Evolutionary conservation across 345 rosid species (phyloP).

Genomic region (Hibiscus mutabilis): DNA sequence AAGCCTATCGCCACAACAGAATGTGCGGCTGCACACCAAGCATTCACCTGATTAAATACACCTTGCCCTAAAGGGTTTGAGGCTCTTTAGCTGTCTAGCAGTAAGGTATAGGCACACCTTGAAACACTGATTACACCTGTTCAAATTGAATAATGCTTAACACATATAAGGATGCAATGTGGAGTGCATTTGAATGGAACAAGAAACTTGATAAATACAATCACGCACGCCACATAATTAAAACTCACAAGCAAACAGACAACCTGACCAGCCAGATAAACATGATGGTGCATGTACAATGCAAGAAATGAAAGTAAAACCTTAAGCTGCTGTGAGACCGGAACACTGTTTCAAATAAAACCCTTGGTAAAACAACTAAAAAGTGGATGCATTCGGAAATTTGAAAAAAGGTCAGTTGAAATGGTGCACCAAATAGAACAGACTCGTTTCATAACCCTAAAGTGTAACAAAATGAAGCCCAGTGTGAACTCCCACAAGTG

Average conservation of each 20-base stretch:
- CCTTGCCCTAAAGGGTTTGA: neutral
- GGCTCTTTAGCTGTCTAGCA: neutral
- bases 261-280: neutral
- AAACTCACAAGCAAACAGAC: neutral
- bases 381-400: neutral
- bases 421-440: neutral
- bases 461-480: neutral
- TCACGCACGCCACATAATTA: neutral
- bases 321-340: neutral
- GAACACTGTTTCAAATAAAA: neutral
- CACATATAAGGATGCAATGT: neutral
- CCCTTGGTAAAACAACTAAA: neutral
- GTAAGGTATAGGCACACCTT: neutral
- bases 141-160: neutral
- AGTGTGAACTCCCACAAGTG: neutral
- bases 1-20: neutral
- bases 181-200: neutral
- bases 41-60: neutral
- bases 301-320: slow-evolving; percentile 6
- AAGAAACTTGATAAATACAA: neutral
- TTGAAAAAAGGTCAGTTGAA: neutral
- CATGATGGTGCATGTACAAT: neutral
- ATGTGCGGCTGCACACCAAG: neutral
- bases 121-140: neutral
- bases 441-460: neutral